Evolutionary conservation across 2,329 filamentous ascomycete species (phyloP), one percentile per base, ranked within the genome.

Genomic region (Chaetomiaceae sp.): DNA sequence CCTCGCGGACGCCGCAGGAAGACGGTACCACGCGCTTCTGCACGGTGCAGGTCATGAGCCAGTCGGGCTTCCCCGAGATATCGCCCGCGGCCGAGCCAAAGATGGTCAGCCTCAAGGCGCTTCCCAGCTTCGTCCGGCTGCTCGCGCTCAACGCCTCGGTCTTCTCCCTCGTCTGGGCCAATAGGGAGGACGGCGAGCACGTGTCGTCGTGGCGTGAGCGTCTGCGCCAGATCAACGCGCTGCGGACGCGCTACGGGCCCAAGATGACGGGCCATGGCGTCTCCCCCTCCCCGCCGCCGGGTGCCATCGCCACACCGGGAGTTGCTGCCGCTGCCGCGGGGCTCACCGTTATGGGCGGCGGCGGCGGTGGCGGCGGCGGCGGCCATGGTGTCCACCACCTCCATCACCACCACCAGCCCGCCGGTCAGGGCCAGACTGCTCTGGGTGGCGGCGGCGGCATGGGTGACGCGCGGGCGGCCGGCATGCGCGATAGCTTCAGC

Each of bases 101-200:
- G 69, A 87, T 97, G 62, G 81, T 99, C 54, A 91, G 87, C 14
- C 80, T 92, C 29, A 85, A 83, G 61, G 89, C 89, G 11, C 76
- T 99, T 8, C 88, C 91, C 0, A 80, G 84, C 9, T 95, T 96
- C 66, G 88, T 96, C 48, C 85, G 94, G 33, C 84, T 96, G 42
- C 76, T 97, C 16, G 90, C 92, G 1, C 80, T 99, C 57, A 97
- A 96, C 65, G 91, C 94, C 0, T 95, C 89, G 13, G 89, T 97
- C 8, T 96, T 97, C 68, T 90, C 88, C 2, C 80, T 87, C 40
- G 91, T 96, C n/a, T 96, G 92, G 90, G 81, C 82, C 42, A 84
- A 82, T 63, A 79, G 84, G 42, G 81, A 87, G 58, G 86, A 85
- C 5, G 87, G 87, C 52, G 90, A 95, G 67, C 85, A 95, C 64